phyloP scores from a whole-genome alignment of 2,329 filamentous ascomycete species.

The Hypocrella siamensis region DNA sequence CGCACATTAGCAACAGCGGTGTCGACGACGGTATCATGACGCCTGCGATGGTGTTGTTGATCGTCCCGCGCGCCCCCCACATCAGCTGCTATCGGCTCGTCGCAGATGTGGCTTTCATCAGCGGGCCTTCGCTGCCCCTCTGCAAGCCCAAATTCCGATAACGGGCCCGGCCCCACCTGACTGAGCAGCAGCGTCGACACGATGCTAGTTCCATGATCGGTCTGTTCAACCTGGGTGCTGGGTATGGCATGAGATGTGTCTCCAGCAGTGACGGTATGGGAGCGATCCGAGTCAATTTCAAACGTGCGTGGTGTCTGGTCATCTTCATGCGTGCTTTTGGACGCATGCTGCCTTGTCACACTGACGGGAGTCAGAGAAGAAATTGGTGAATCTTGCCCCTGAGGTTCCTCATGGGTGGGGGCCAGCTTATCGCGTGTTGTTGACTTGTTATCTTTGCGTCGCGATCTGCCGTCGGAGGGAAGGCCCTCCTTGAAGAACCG shows the following conservation, averaged over 20 bases:
- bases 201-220: constrained; percentile 8
- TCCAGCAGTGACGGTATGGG: too few relatives aligned
- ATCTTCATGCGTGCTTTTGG: too few relatives aligned
- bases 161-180: constrained; percentile 11
- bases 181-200: constrained; percentile 7
- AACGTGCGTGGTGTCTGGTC: too few relatives aligned
- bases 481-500: constrained; percentile 52
- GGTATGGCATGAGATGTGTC: constrained; percentile 6
- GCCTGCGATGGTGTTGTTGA: too few relatives aligned
- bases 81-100: constrained; percentile 17
- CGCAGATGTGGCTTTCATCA: constrained; percentile 21
- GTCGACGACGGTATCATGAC: constrained; percentile 9
- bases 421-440: constrained; percentile 24
- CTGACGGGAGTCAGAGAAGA: neutral
- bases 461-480: constrained; percentile 39
- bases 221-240: constrained; percentile 5
- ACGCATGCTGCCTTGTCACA: neutral
- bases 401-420: constrained; percentile 18
- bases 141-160: constrained; percentile 11
- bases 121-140: constrained; percentile 20
- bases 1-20: constrained; percentile 1
- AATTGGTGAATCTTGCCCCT: neutral
- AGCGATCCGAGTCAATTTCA: too few relatives aligned
- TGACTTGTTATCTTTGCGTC: constrained; percentile 30
- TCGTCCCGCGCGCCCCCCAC: neutral